Percentiles rank a stretch among this genome's conserved stretches.
Conservation (phyloP, 1,284 basidiomycete genomes). For the Heliocybe sulcata region DNA sequence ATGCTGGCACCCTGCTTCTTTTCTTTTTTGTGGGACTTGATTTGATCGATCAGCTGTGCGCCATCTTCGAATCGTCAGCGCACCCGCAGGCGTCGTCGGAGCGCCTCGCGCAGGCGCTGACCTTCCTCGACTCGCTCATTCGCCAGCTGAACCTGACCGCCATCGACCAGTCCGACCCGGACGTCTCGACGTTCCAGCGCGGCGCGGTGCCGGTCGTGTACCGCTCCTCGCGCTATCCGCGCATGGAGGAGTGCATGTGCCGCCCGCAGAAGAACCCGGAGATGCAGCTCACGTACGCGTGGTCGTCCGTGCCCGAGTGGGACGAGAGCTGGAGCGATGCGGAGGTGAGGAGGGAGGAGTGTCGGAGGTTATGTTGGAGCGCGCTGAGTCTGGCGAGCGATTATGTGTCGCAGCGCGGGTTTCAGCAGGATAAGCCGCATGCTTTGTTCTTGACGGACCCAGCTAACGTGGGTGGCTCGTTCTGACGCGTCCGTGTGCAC, state of each 20-base stretch:
- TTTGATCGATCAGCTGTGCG: conserved; percentile 45
- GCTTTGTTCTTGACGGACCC: conserved; percentile 54
- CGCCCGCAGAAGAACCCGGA: not conserved
- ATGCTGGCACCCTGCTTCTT: not conserved
- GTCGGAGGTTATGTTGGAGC: conserved; percentile 66
- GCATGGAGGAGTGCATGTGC: not conserved
- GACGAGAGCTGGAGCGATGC: conserved; percentile 42
- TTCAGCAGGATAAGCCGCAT: conserved; percentile 48
- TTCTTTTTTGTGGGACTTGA: conserved; percentile 2
- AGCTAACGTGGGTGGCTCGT: conserved; percentile 42
- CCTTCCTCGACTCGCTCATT: conserved; percentile 58
- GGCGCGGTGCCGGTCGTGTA: conserved; percentile 40
- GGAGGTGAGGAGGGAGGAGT: conserved; percentile 59
- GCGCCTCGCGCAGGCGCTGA: conserved; percentile 44
- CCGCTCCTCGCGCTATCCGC: conserved; percentile 19
- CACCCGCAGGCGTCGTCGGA: conserved; percentile 55
- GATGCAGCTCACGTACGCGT: conserved; percentile 15
- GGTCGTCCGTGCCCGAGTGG: conserved; percentile 54
- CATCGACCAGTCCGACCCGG: conserved; percentile 47
- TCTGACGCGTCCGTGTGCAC: conserved; percentile 7
- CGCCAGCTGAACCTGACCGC: conserved; percentile 43
- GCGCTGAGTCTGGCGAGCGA: conserved; percentile 59
- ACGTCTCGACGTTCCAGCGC: conserved; percentile 40
- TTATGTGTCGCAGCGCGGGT: conserved; percentile 58
- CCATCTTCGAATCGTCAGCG: conserved; percentile 66